These are phyloP conservation scores for Anthoceros angustus DNA, from an alignment of 225 moss, liverwort and hornwort genomes.

Conservation along the genomic window DNA sequence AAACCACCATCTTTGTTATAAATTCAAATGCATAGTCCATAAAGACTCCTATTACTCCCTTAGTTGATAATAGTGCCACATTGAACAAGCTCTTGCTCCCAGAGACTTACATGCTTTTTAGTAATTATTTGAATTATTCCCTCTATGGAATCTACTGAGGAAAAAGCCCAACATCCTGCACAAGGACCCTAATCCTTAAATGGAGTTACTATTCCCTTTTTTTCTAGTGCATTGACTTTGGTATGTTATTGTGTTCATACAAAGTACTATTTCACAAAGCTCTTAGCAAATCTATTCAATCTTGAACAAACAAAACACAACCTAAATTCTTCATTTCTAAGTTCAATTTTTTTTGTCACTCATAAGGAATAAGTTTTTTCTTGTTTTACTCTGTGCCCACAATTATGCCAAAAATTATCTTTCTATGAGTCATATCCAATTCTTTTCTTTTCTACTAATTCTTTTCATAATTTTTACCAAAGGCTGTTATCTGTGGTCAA, in stretches of 20 bases:
- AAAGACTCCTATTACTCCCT: not conserved
- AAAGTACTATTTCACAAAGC: not conserved
- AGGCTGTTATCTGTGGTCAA: not conserved
- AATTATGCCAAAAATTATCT: not conserved
- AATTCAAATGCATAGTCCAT: not conserved
- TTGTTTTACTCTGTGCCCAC: not conserved
- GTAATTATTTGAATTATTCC: not conserved
- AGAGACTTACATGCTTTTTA: not conserved
- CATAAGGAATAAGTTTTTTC: not conserved
- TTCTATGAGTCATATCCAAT: not conserved
- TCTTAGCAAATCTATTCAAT: not conserved
- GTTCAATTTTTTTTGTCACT: not conserved
- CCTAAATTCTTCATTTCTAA: not conserved
- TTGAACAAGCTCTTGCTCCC: not conserved
- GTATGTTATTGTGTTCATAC: not conserved
- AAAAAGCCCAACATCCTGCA: not conserved
- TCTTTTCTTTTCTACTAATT: not conserved
- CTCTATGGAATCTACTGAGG: not conserved
- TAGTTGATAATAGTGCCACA: not conserved
- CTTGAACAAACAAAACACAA: not conserved
- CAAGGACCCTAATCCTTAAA: not conserved
- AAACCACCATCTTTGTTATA: not conserved
- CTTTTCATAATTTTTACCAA: not conserved
- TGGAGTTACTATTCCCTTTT: not conserved
- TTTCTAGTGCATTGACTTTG: not conserved